phyloP scores from a whole-genome alignment of 129 eudicot species.

The Artemisia argyi region DNA sequence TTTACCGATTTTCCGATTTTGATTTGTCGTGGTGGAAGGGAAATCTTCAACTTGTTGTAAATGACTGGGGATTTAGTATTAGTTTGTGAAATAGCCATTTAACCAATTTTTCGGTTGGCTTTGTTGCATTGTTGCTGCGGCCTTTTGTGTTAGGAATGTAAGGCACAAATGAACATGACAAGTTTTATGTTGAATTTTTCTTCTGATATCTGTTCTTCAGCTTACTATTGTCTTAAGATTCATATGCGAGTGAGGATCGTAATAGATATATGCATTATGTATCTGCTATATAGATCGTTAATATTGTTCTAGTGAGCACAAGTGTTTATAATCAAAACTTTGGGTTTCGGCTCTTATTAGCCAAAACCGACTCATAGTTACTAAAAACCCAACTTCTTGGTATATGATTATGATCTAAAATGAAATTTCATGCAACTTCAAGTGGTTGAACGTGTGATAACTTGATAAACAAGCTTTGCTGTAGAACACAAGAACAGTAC shows the following conservation, averaged over 20 bases:
- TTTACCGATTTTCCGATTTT: conserved; percentile 28
- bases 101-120: conserved; percentile 49
- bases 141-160: conserved; percentile 15
- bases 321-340: too few relatives aligned
- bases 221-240: not conserved
- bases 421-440: too few relatives aligned
- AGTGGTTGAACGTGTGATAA: too few relatives aligned
- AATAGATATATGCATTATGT: too few relatives aligned
- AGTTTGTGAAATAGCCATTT: conserved; percentile 56
- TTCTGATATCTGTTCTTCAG: not conserved
- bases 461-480: too few relatives aligned
- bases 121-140: conserved; percentile 23
- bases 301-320: too few relatives aligned
- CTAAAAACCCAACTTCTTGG: too few relatives aligned
- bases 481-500: too few relatives aligned
- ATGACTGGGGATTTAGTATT: conserved; percentile 44
- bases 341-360: too few relatives aligned
- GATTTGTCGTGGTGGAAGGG: conserved; percentile 38
- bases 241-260: not conserved
- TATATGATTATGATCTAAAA: too few relatives aligned
- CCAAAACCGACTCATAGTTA: too few relatives aligned
- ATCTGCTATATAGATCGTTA: too few relatives aligned
- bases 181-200: conserved; percentile 1
- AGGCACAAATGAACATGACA: conserved; percentile 24
- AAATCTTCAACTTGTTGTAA: conserved; percentile 46